Base-by-base conservation (phyloP, 768 basidiomycete genomes). In the Pleurotus tuoliensis region DNA sequence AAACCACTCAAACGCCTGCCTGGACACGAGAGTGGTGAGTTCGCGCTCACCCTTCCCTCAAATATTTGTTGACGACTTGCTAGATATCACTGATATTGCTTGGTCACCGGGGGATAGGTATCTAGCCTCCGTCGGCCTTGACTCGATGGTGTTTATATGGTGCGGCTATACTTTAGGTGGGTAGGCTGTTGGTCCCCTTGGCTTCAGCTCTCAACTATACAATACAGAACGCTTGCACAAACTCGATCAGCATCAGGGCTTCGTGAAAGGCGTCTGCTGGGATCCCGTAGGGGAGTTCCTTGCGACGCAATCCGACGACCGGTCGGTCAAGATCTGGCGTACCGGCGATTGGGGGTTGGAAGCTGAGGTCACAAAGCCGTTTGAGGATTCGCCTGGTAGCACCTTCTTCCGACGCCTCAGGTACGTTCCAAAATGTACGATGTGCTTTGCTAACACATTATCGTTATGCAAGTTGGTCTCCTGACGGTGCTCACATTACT, bases 201-300 rank as follows among this genome's bases (percentile, higher is more conserved):
- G 47, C n/a, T 43, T 12, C 57, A 27, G 27, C 9, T 41, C 34
- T 40, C 18, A 44, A 44, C 40, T 57, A 24, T 44, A 4, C 66
- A 15, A 25, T 43, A 5, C 27, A 97, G 95, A 95, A 63, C 87
- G 90, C 11, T 68, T 98, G 56, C 78, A 82, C 39, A 92, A 88
- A 69, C 81, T 99, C 5, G 90, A 92, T 57, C 84, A 84, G 57
- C 97, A 98, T 66, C 87, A 92, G 64, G 96, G 94, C 2, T 98
- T 98, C 69, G 95, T 99, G 64, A 98, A 99, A 72, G 97, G 97
- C 57, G 92, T 99, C 49, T 95, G 93, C 66, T 99, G 96, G 87
- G 97, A 99, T 73, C 97, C 97, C 3, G 96, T 95, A 2, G 97
- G 97, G 46, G 91, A 98, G 71, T 98, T 88, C 67, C 84, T 99